Percentiles rank a stretch among this genome's conserved stretches.
phyloP scores from a whole-genome alignment of 1,284 basidiomycete species.

The Butyriboletus appendiculatus region DNA sequence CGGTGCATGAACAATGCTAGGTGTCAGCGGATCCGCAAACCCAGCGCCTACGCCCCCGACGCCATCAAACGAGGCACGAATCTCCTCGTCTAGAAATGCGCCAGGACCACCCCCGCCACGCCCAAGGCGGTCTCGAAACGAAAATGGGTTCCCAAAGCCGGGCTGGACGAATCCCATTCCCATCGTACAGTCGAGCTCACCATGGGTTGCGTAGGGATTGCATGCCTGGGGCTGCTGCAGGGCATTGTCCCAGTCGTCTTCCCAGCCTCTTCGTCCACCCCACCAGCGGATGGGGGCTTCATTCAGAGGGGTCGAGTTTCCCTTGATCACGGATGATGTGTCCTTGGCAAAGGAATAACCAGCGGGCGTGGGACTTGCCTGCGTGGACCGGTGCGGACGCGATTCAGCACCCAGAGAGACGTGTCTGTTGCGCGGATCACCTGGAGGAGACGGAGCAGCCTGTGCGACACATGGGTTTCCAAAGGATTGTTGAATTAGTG shows the following conservation, averaged over 20 bases:
- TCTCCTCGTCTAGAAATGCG: constrained; percentile 25
- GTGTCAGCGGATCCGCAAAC: neutral
- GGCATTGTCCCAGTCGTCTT: constrained; percentile 21
- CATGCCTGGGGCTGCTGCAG: neutral
- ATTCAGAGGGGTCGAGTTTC: constrained; percentile 19
- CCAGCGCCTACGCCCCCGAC: neutral
- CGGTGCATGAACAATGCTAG: neutral
- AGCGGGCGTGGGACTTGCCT: neutral
- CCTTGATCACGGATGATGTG: neutral
- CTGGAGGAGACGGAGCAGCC: neutral
- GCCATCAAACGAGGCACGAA: constrained; percentile 21
- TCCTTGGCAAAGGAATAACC: neutral
- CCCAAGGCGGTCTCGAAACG: constrained; percentile 3
- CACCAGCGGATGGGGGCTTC: constrained; percentile 24
- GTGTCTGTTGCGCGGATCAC: constrained; percentile 1
- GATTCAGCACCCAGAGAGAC: constrained; percentile 13
- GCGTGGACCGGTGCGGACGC: neutral
- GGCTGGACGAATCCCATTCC: neutral
- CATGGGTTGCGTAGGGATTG: neutral
- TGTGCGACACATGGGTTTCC: neutral
- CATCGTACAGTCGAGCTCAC: neutral
- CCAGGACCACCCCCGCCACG: neutral
- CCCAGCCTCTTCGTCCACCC: constrained; percentile 19
- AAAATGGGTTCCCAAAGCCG: neutral
- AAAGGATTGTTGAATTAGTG: constrained; percentile 21